A percentile compares a stretch with the other conserved stretches of the same genome.
Conservation (phyloP, 305 asterid genomes). For the Fraxinus baroniana region DNA sequence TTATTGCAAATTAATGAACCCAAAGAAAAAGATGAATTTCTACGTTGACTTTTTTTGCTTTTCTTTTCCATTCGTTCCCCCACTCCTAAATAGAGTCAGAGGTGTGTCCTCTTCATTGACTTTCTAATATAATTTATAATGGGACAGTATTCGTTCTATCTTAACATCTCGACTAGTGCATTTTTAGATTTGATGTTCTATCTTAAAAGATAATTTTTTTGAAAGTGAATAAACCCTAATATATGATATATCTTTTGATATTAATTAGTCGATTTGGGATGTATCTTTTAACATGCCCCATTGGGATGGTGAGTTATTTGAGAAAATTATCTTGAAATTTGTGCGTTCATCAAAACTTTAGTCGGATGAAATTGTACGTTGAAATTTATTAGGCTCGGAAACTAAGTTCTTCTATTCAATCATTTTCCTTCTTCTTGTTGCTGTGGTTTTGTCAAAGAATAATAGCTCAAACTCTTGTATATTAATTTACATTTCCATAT, state of each 20-base stretch:
- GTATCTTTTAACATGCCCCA: no score
- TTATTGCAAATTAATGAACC: constrained; percentile 1
- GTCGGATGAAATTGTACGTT: neutral
- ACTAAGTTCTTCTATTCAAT: no score
- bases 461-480: no score
- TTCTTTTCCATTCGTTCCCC: neutral
- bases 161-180: no score
- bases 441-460: neutral
- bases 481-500: no score
- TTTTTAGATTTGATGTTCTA: neutral
- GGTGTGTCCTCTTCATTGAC: neutral
- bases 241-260: no score
- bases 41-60: neutral
- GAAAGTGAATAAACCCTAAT: no score
- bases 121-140: neutral
- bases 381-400: no score
- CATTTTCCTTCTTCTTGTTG: no score
- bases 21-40: neutral
- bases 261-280: neutral
- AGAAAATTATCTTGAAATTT: neutral
- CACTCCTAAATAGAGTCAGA: neutral
- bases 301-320: no score
- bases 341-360: no score
- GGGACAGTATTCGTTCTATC: neutral
- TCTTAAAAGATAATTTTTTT: neutral